Base-by-base conservation (phyloP, 352 stramenopile genomes). In the Globisporangium splendens region DNA sequence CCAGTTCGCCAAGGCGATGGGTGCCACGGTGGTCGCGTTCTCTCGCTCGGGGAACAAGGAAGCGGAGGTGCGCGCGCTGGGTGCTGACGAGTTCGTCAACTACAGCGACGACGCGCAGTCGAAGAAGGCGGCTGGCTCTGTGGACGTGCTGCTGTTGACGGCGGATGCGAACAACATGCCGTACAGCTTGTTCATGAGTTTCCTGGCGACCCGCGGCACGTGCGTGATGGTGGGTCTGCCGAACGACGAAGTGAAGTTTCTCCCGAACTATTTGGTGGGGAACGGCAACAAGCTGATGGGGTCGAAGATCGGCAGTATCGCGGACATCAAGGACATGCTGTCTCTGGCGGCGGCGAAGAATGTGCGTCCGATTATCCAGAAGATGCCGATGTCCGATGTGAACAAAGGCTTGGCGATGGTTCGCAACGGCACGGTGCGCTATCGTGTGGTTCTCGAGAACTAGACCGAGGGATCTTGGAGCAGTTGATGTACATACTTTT, bases 341-440 rank as follows among this genome's bases (percentile, higher is more conserved):
- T 67, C 92, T 35, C 77, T 96, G 41, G 94, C 85, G 49, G 78
- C 68, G 15, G 68, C 82, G 51, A 82, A 94, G 64, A 79, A 91
- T 28, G 83, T 95, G 43, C 67, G 68, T 15, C 59, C 76, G 14
- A 61, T 83, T 39, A 80, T 83, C 43, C 59, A 86, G 62, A 76
- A 77, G 49, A 44, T 83, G 42, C 68, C 72, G 0, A 77, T 82
- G 70, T 46, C 17, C 31, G 53, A 81, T 35, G 71, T 69, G 17
- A 79, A 83, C 50, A 50, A 74, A 13, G 68, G 69, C 0, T n/a
- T 81, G 31, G 12, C 72, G 31, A 72, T 77, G 62, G 69, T 82
- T 42, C 63, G 61, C 38, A 41, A 76, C 21, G 70, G 75, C 50
- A 48, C 63, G 28, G 70, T 69, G 33, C 72, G 75, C 43, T 84